Percentiles rank a stretch among this genome's conserved stretches.
These are phyloP conservation scores for Medicago lupulina DNA, from an alignment of 306 rosid genomes.

Conservation along the genomic window DNA sequence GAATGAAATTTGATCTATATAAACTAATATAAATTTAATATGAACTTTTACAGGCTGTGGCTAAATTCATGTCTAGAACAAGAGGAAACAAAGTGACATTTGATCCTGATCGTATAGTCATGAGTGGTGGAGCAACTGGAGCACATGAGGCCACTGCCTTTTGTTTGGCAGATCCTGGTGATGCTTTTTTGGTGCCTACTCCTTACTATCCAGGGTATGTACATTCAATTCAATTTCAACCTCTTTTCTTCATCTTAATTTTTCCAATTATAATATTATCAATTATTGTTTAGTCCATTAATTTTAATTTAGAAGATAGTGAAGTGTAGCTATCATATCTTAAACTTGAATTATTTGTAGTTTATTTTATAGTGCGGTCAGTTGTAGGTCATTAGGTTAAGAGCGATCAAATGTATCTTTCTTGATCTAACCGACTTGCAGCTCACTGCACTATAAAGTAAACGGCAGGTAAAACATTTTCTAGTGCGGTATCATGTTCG, in stretches of 20 bases:
- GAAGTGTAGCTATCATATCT: not conserved
- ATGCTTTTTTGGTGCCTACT: conserved; percentile 87
- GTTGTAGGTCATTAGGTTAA: not conserved
- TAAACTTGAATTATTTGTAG: not conserved
- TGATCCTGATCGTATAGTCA: conserved; percentile 79
- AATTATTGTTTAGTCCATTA: not conserved
- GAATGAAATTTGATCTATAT: not conserved
- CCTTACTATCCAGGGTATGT: conserved; percentile 86
- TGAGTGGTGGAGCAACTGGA: conserved; percentile 98
- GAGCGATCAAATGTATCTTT: not conserved
- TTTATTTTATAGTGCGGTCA: not conserved
- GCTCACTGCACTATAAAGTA: not conserved
- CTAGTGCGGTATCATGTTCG: not conserved
- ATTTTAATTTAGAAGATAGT: not conserved
- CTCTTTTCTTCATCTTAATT: not conserved
- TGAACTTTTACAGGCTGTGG: conserved; percentile 69
- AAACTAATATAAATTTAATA: conserved; percentile 14
- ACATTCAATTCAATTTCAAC: conserved; percentile 16
- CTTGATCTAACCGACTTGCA: not conserved
- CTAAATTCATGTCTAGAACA: conserved; percentile 77
- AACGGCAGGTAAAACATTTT: not conserved
- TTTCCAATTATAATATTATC: not conserved
- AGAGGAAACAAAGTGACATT: conserved; percentile 78
- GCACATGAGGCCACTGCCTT: conserved; percentile 82
- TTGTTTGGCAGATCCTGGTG: conserved; percentile 86